Conservation (phyloP, 306 rosid species). For the Alnus rubra region DNA sequence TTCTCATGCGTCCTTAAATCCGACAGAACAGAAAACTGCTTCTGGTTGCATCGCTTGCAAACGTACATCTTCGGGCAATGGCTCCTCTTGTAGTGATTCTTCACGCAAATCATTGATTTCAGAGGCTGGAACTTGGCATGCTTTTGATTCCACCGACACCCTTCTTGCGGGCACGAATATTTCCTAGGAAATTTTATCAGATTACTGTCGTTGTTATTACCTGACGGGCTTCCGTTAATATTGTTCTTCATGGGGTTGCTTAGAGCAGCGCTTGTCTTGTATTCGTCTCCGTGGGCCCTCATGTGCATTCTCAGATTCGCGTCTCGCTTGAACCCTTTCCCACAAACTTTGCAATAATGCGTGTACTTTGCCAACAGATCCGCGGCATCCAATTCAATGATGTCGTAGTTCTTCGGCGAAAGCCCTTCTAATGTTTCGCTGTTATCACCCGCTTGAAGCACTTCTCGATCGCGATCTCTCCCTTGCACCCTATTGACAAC, state of each 20-base stretch:
- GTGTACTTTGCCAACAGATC: slow-evolving; percentile 92
- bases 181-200: slow-evolving; percentile 44
- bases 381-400: slow-evolving; percentile 62
- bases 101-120: slow-evolving; percentile 87
- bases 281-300: slow-evolving; percentile 97
- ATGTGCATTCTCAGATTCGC: slow-evolving; percentile 96
- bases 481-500: neutral
- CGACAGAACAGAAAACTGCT: slow-evolving; percentile 89
- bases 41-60: slow-evolving; percentile 80
- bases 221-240: neutral
- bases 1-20: slow-evolving; percentile 93
- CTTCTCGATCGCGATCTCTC: no score
- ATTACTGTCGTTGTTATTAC: slow-evolving; percentile 1
- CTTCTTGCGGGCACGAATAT: slow-evolving; percentile 87
- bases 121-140: slow-evolving; percentile 86
- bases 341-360: slow-evolving; percentile 87
- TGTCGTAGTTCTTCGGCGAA: slow-evolving; percentile 31
- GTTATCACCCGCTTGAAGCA: no score
- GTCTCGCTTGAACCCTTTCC: slow-evolving; percentile 89
- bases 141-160: slow-evolving; percentile 87
- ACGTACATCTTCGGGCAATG: slow-evolving; percentile 96
- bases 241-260: slow-evolving; percentile 64
- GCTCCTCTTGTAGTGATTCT: slow-evolving; percentile 92
- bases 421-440: neutral
- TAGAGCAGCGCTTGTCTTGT: slow-evolving; percentile 72